Conservation (phyloP, 768 basidiomycete species). For the Leucocoprinus sp. region DNA sequence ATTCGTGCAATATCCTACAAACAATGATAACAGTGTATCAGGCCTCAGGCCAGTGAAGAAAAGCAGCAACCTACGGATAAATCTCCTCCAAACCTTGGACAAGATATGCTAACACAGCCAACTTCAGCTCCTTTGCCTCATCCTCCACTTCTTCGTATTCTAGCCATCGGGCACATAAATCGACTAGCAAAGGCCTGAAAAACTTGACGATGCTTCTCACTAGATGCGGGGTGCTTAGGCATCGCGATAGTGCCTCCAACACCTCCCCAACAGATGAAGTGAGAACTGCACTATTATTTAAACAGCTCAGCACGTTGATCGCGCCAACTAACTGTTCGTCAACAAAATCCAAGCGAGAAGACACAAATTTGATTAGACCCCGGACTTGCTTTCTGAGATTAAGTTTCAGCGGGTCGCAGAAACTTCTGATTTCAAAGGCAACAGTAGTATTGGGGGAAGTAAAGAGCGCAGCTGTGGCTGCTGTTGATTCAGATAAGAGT, state of each 20-base stretch:
- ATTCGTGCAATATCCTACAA: slow-evolving; percentile 46
- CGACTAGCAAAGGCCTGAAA: slow-evolving; percentile 72
- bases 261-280: neutral
- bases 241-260: slow-evolving; percentile 7
- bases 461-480: slow-evolving; percentile 6
- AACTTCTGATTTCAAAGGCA: too few species aligned
- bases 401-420: slow-evolving; percentile 53
- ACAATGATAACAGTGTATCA: neutral
- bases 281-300: neutral
- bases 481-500: slow-evolving; percentile 1
- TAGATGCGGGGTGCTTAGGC: slow-evolving; percentile 1
- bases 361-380: slow-evolving; percentile 34
- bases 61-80: slow-evolving; percentile 46
- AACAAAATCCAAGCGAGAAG: slow-evolving; percentile 21
- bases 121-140: slow-evolving; percentile 37
- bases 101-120: slow-evolving; percentile 53
- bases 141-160: slow-evolving; percentile 41
- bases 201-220: slow-evolving; percentile 39
- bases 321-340: neutral
- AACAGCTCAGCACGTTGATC: neutral
- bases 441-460: slow-evolving; percentile 4
- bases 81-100: slow-evolving; percentile 65
- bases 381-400: slow-evolving; percentile 48
- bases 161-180: slow-evolving; percentile 80
- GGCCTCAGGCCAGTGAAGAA: neutral